Conservation (phyloP, 2,329 filamentous ascomycete genomes). For the Magnaporthiopsis poae region DNA sequence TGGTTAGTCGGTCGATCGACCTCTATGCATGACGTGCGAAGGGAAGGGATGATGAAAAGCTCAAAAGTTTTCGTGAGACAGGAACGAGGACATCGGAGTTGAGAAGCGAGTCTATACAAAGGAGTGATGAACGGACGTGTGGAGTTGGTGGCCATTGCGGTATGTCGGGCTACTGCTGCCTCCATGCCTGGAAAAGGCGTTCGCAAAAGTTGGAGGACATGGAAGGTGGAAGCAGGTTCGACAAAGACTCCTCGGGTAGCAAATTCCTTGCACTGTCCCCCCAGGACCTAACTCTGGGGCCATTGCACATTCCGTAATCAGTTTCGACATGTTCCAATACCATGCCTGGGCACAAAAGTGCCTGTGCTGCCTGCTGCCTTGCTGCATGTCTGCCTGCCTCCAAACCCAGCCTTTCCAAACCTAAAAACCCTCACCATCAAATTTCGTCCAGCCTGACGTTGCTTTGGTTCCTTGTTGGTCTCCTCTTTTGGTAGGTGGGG, state of each 20-base stretch:
- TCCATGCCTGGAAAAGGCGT: background rate
- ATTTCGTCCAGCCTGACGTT: background rate
- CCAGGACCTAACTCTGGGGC: too few species aligned
- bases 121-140: slow-evolving; percentile 13
- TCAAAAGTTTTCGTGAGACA: slow-evolving; percentile 16
- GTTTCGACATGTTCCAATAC: background rate
- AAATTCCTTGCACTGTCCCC: too few species aligned
- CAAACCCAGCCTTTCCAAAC: too few species aligned
- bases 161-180: too few species aligned
- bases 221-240: background rate
- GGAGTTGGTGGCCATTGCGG: too few species aligned
- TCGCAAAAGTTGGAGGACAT: too few species aligned
- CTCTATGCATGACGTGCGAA: background rate
- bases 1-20: slow-evolving; percentile 43
- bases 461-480: background rate
- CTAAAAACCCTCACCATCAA: too few species aligned
- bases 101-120: slow-evolving; percentile 33
- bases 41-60: background rate
- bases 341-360: background rate
- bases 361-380: background rate
- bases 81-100: slow-evolving; percentile 51
- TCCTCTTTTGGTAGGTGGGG: background rate
- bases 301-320: background rate
- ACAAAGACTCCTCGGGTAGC: background rate
- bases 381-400: background rate